Evolutionary conservation across 2,329 filamentous ascomycete species (phyloP), one percentile per base, ranked within the genome.

Genomic region (Sporothrix dimorphospora): DNA sequence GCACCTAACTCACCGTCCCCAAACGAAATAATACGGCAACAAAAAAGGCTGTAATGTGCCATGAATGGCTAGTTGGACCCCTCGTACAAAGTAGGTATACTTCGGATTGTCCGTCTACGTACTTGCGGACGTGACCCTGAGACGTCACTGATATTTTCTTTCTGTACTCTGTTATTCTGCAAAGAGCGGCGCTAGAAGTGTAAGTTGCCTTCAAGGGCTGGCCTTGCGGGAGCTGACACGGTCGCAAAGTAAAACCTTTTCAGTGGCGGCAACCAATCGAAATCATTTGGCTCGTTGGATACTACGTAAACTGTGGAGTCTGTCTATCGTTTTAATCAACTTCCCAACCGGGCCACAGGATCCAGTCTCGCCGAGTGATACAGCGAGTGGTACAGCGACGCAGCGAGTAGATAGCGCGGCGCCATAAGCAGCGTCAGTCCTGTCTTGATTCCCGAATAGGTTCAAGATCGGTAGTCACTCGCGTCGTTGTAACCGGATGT

Each of bases 301-400:
- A n/a, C 6, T 49, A 7, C 47, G 19, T 6, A 49, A 49, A 8
- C 47, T n/a, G 47, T 59, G 30, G 24, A 59, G 14, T 21, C 7
- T 30, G 55, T n/a, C 55, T 6, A n/a, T 12, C 6, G 24, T 6
- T 34, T 49, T n/a, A 21, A 5, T 65, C 34, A 24, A 65, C 34
- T 55, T 59, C 30, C 3, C 30, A 53, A 34, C 11, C 6, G 19
- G 38, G 16, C 11, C 4, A 40, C 7, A 12, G 11, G 57, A 21
- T 3, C 12, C 30, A 40, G 19, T 68, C 19, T 53, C 65, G 21
- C 65, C 65, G 65, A 68, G 65, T 53, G 65, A 40, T 40, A 53
- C 65, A 68, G 65, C 65, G 65, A 68, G 65, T 21, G 27, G 47
- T 40, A 40, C 47, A 53, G 65, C 65, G 65, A 38, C 42, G 42